Evolutionary conservation across 169 alveolate genomes (phyloP).

Genomic region (Plasmodium knowlesi): DNA sequence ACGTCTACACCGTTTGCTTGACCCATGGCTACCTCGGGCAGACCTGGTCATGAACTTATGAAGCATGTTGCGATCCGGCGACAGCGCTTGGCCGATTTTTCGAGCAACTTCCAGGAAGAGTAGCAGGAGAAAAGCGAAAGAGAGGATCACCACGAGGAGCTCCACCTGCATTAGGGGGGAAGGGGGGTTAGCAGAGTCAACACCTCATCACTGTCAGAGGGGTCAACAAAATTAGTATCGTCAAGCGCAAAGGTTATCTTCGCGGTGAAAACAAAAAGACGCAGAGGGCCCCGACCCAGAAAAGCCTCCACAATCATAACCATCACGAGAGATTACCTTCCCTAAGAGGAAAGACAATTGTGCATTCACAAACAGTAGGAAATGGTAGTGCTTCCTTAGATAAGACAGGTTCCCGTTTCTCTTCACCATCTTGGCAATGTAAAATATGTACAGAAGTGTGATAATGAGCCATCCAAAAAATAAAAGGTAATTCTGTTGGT

Average conservation of each 20-base stretch:
- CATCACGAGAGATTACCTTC: neutral
- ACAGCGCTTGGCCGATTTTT: neutral
- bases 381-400: conserved; percentile 49
- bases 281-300: neutral
- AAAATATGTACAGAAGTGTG: conserved; percentile 14
- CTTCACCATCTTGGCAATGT: conserved; percentile 2
- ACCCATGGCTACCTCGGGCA: neutral
- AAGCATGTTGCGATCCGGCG: neutral
- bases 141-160: conserved; percentile 6
- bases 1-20: neutral
- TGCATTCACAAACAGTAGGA: conserved; percentile 24
- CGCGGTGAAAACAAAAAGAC: neutral
- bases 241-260: neutral
- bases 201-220: too few species aligned
- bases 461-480: conserved; percentile 5
- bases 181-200: neutral
- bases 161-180: neutral
- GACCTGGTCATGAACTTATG: conserved; percentile 25
- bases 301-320: too few species aligned
- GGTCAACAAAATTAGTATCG: neutral
- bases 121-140: conserved; percentile 7
- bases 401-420: neutral
- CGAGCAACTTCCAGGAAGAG: conserved; percentile 14
- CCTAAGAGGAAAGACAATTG: neutral
- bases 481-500: neutral